phyloP scores from a whole-genome alignment of 2,329 filamentous ascomycete species.

The Sporothrix variecibatus region DNA sequence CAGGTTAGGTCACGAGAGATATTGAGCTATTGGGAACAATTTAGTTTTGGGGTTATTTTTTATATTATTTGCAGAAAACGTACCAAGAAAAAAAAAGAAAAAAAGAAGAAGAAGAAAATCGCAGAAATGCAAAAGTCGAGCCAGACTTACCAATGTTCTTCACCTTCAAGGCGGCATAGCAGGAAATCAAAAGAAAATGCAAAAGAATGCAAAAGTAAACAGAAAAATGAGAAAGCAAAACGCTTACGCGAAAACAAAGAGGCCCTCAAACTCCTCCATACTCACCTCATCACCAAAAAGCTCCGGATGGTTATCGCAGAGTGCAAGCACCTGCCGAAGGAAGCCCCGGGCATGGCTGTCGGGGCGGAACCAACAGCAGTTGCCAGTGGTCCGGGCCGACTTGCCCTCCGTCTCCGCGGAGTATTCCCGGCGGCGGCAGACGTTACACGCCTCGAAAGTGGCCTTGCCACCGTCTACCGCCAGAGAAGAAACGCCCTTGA shows the following conservation, averaged over 20 bases:
- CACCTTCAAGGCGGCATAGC: not conserved
- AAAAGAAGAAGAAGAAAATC: not conserved
- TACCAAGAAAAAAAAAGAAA: not conserved
- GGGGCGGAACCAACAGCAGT: conserved; percentile 25
- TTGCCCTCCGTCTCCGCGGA: not conserved
- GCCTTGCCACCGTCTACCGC: not conserved
- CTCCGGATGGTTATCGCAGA: conserved; percentile 8
- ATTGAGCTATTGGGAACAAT: not conserved
- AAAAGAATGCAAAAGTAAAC: not conserved
- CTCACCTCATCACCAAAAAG: conserved; percentile 4
- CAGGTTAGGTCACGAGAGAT: not conserved
- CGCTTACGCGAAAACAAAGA: not conserved
- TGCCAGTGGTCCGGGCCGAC: not conserved
- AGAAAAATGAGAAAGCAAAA: not conserved
- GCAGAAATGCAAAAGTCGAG: conserved; percentile 10
- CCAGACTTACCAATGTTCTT: conserved; percentile 8
- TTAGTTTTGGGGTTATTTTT: not conserved
- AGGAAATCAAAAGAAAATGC: not conserved
- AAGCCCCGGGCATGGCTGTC: not conserved
- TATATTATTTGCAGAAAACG: not conserved
- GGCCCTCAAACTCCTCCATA: not conserved
- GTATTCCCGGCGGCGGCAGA: conserved; percentile 16
- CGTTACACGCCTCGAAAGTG: conserved; percentile 3
- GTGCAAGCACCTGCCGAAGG: not conserved
- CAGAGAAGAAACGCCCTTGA: not conserved